phyloP scores from a whole-genome alignment of 2,329 filamentous ascomycete species.

The Pseudopithomyces chartarum region DNA sequence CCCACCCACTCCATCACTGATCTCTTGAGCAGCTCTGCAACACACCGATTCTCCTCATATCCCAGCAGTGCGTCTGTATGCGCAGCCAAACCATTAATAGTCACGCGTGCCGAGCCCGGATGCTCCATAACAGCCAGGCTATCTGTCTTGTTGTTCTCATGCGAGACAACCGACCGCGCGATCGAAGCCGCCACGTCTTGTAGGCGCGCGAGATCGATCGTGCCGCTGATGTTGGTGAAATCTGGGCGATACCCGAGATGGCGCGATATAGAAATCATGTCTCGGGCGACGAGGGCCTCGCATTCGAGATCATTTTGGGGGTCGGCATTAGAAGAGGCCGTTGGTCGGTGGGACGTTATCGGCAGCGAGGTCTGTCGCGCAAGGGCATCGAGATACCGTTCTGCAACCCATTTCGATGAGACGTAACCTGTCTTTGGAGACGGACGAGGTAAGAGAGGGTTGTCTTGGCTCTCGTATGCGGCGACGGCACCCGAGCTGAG shows the following conservation, averaged over 20 bases:
- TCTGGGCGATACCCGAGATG: constrained; percentile 8
- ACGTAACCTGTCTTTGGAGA: constrained; percentile 10
- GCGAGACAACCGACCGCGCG: constrained; percentile 6
- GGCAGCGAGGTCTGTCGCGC: constrained; percentile 3
- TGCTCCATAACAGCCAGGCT: constrained; percentile 10
- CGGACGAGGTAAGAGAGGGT: background rate
- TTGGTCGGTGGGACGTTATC: constrained; percentile 10
- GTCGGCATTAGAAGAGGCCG: background rate
- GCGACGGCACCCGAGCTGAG: constrained; percentile 11
- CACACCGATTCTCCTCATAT: background rate
- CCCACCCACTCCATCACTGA: background rate
- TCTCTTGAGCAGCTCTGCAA: background rate
- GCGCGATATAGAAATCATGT: constrained; percentile 9
- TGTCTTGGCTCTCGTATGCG: constrained; percentile 7
- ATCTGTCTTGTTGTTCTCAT: background rate
- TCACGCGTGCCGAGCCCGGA: constrained; percentile 6
- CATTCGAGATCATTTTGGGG: background rate
- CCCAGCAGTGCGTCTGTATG: background rate
- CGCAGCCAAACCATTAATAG: constrained; percentile 6
- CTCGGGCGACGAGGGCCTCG: constrained; percentile 3
- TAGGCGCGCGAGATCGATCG: constrained; percentile 9
- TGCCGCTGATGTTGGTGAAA: constrained; percentile 9
- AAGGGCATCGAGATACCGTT: constrained; percentile 9
- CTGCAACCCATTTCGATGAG: constrained; percentile 11
- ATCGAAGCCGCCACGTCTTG: constrained; percentile 6